Evolutionary conservation across 75 land plant genomes (phyloP), one percentile per base, ranked within the genome.

Genomic region (Isoetes taiwanensis): DNA sequence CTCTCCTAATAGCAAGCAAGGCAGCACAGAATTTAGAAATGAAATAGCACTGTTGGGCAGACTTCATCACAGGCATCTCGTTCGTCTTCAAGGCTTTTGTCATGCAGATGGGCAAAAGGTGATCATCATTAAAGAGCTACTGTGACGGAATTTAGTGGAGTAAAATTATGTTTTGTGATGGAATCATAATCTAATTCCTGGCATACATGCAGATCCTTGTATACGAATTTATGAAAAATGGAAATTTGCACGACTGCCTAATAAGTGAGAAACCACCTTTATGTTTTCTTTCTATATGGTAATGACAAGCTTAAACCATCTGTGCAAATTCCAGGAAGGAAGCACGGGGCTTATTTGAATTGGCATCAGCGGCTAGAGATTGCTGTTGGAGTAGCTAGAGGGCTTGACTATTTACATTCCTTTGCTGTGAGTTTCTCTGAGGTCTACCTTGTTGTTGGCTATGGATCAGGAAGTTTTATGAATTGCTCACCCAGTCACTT

Each of bases 21-120:
- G 88, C 9, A 63, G 71, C 2, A 62, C 65, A 9, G 97, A 86
- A 50, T 90, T 90, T 65, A 76, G 69, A 40, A 90, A 86, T 3
- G 58, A 72, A 50, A 58, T 67, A 46, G 33, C 61, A 23, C 63
- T 70, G 26, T 33, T 74, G 12, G 60, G 76, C 20, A 43, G 50
- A n/a, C 39, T 74, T n/a, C 76, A 72, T 25, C 75, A 72, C 42
- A 64, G 65, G 26, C 56, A 74, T 27, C 61, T 71, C 20, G 68
- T 58, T 32, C 53, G 34, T 27, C 75, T 74, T 11, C 50, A 54
- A 29, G 72, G 75, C 6, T 74, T 72, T 52, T 64, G 75, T 52
- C 42, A 72, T 21, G 62, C 41, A n/a, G 62, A 52, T 40, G 57
- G 63, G 6, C 32, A 32, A 30, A 66, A 59, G 55, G 40, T 42